phyloP scores from a whole-genome alignment of 148 eudicot species.

The Arbutus unedo region DNA sequence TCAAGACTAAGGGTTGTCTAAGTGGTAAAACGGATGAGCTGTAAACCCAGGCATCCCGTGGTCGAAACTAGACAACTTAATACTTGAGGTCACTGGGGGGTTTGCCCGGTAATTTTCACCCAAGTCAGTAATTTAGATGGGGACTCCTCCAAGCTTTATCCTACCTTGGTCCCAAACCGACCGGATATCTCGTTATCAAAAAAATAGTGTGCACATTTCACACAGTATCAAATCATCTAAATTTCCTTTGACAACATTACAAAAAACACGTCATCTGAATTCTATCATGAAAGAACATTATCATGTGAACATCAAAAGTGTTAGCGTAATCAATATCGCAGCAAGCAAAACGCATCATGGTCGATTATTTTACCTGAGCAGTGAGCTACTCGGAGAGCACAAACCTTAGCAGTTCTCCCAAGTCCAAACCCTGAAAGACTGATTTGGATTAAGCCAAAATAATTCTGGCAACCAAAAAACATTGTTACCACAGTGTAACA shows the following conservation, averaged over 20 bases:
- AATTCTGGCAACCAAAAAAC: background rate
- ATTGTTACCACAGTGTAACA: background rate
- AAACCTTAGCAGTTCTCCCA: background rate
- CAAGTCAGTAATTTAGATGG: too few species aligned
- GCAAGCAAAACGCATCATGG: background rate
- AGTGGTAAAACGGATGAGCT: too few species aligned
- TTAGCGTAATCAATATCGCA: background rate
- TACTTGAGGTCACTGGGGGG: too few species aligned
- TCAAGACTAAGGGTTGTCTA: background rate
- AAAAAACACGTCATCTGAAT: background rate
- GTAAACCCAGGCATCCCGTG: too few species aligned
- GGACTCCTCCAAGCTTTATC: too few species aligned
- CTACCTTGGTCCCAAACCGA: too few species aligned
- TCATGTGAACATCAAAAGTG: background rate
- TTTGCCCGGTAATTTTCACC: too few species aligned
- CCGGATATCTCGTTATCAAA: too few species aligned
- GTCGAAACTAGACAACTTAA: too few species aligned
- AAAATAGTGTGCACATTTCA: background rate
- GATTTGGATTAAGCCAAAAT: background rate
- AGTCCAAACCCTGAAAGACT: conserved; percentile 4
- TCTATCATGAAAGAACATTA: background rate
- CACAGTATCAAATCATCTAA: background rate
- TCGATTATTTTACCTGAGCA: background rate
- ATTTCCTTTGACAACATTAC: background rate
- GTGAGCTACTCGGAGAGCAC: background rate